phyloP scores from a whole-genome alignment of 169 alveolate species.

The Babesia bovis region DNA sequence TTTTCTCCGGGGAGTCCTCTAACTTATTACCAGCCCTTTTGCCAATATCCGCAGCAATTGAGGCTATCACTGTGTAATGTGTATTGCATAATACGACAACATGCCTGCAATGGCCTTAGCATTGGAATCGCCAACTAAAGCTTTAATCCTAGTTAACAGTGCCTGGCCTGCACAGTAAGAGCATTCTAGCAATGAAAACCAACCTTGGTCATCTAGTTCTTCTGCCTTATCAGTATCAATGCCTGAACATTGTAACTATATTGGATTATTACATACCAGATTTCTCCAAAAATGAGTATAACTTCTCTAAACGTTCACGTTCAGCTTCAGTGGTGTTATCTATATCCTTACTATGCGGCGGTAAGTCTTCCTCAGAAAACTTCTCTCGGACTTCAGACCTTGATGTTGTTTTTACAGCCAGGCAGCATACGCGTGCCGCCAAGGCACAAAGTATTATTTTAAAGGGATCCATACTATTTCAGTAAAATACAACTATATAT shows the following conservation, averaged over 20 bases:
- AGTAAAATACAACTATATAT: neutral
- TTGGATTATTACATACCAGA: slow-evolving; percentile 1
- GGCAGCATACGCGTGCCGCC: neutral
- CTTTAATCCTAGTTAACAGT: slow-evolving; percentile 5
- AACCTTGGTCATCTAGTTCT: slow-evolving; percentile 13
- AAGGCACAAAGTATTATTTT: neutral
- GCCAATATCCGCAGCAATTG: slow-evolving; percentile 20
- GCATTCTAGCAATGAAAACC: neutral
- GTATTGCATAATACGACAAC: neutral
- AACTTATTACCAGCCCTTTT: neutral
- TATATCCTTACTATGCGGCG: too few species aligned
- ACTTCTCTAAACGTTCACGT: neutral
- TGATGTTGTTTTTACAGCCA: neutral
- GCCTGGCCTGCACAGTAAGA: slow-evolving; percentile 9
- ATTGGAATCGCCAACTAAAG: slow-evolving; percentile 28
- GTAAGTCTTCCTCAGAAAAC: slow-evolving; percentile 12
- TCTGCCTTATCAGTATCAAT: slow-evolving; percentile 1
- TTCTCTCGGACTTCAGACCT: slow-evolving; percentile 14
- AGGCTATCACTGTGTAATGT: slow-evolving; percentile 37
- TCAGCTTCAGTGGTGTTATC: neutral
- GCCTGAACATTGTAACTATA: neutral
- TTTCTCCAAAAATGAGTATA: neutral
- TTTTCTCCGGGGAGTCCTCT: neutral
- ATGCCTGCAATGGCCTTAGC: slow-evolving; percentile 37
- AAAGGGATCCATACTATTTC: slow-evolving; percentile 1